Percentiles rank a stretch among this genome's conserved stretches.
These are phyloP conservation scores for Saxispiralis lemnorum DNA, from an alignment of 495 filamentous ascomycete genomes.

Conservation along the genomic window DNA sequence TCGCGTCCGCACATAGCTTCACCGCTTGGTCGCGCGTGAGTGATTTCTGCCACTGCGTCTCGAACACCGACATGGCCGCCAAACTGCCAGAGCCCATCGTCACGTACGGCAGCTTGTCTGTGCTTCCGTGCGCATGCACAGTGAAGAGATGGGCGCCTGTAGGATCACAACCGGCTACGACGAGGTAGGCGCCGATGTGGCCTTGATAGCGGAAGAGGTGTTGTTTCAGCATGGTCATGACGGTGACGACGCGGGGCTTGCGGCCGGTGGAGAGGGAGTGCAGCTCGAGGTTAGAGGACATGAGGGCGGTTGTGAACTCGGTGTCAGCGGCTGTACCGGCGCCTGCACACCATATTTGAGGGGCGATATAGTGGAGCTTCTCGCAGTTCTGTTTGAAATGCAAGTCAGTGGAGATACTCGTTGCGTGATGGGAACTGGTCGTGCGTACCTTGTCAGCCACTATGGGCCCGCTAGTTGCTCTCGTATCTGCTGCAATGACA, in stretches of 20 bases:
- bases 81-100: slow-evolving; percentile 95
- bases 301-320: slow-evolving; percentile 95
- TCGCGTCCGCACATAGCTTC: slow-evolving; percentile 66
- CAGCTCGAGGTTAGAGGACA: slow-evolving; percentile 95
- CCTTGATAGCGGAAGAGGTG: slow-evolving; percentile 97
- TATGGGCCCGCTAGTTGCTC: slow-evolving; percentile 93
- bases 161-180: slow-evolving; percentile 92
- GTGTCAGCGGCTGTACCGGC: slow-evolving; percentile 97
- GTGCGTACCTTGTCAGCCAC: slow-evolving; percentile 78
- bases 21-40: slow-evolving; percentile 69
- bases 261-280: slow-evolving; percentile 90
- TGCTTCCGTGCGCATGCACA: slow-evolving; percentile 94
- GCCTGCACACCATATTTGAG: slow-evolving; percentile 98
- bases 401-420: neutral
- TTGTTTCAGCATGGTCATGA: slow-evolving; percentile 99
- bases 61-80: slow-evolving; percentile 95
- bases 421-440: neutral
- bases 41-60: slow-evolving; percentile 78
- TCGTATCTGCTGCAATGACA: slow-evolving; percentile 92
- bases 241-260: slow-evolving; percentile 90
- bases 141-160: slow-evolving; percentile 94
- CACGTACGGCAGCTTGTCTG: slow-evolving; percentile 97
- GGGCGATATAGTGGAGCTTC: slow-evolving; percentile 96
- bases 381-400: slow-evolving; percentile 62
- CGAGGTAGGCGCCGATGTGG: slow-evolving; percentile 93